Base-by-base conservation (phyloP, 139 green algal species). In the Ulvella scutata region DNA sequence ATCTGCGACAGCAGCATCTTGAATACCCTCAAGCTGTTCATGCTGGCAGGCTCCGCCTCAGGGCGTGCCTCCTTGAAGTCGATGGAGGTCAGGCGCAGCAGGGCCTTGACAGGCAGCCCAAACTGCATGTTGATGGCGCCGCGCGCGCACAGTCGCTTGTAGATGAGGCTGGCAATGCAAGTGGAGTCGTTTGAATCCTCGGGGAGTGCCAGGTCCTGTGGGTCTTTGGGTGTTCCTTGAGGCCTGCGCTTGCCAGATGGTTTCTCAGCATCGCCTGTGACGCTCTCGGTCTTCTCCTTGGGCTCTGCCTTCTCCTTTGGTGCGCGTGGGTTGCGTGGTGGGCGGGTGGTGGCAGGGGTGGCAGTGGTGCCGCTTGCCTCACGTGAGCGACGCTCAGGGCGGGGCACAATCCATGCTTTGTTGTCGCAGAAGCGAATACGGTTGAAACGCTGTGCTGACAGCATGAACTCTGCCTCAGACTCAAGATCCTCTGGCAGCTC, bases 361-460 rank as follows among this genome's bases (percentile, higher is more conserved):
- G n/a, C n/a, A 10, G 51, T 29, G 20, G 51, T 67, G 51, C 51
- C n/a, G 33, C n/a, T 9, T 67, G 10, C n/a, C 6, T 26, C 51
- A n/a, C 51, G 9, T 34, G 51, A 26, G 9, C n/a, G 9, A 9
- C 33, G 31, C 51, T 67, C 51, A 67, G 51, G 51, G n/a, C 51
- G 10, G n/a, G 51, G 51, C 51, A 67, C 51, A n/a, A 67, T 67
- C 51, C 51, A 67, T 26, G 51, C 51, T 67, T 67, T 67, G 2
- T 26, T 26, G 51, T 67, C 51, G n/a, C 33, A 26, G 20, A 67
- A 67, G 13, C 51, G 51, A 67, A 67, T 67, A 36, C 51, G 10
- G 51, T 67, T 67, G 51, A 67, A 67, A 26, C 51, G 51, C 51
- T 67, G 51, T 29, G 51, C 51, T 36, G 51, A 67, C 51, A 67